Conservation (phyloP, 768 basidiomycete species). For the Phlegmacium glaucopus region DNA sequence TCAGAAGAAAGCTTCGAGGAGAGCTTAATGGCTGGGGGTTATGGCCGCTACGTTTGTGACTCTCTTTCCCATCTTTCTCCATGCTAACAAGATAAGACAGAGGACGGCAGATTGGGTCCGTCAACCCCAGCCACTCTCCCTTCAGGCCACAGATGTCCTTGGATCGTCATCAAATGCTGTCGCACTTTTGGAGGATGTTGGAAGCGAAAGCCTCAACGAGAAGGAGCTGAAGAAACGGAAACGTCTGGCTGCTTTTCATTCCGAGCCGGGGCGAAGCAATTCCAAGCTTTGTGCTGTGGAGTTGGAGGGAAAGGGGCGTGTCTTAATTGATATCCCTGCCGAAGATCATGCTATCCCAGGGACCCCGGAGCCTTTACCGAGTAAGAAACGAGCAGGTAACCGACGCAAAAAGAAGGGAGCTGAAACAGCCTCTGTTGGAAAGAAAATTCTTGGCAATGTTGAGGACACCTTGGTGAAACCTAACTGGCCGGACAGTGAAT, state of each 20-base stretch:
- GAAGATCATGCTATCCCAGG: constrained; percentile 30
- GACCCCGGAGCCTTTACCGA: constrained; percentile 27
- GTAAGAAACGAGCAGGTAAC: constrained; percentile 37
- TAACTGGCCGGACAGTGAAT: constrained; percentile 77
- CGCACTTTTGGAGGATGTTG: constrained; percentile 35
- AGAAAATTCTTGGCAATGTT: constrained; percentile 22
- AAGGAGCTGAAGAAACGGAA: constrained; percentile 65
- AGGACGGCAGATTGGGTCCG: constrained; percentile 61
- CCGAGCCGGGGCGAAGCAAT: constrained; percentile 29
- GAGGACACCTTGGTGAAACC: constrained; percentile 44
- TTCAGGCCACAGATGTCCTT: constrained; percentile 32
- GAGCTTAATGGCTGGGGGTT: constrained; percentile 79
- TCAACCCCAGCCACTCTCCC: constrained; percentile 47
- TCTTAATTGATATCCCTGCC: constrained; percentile 56
- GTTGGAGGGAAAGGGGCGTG: constrained; percentile 66
- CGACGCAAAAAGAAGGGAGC: constrained; percentile 51
- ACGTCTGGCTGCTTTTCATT: constrained; percentile 66
- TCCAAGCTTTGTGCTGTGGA: constrained; percentile 58
- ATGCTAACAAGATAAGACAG: constrained; percentile 24
- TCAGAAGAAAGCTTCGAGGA: constrained; percentile 85
- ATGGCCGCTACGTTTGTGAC: constrained; percentile 67
- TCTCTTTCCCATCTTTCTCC: not conserved
- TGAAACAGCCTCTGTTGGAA: constrained; percentile 28
- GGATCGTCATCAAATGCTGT: constrained; percentile 42
- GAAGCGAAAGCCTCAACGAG: constrained; percentile 44